A percentile compares a stretch with the other conserved stretches of the same genome.
Conservation (phyloP, 1,284 basidiomycete species). For the Pseudozyma tsukubaensis region DNA sequence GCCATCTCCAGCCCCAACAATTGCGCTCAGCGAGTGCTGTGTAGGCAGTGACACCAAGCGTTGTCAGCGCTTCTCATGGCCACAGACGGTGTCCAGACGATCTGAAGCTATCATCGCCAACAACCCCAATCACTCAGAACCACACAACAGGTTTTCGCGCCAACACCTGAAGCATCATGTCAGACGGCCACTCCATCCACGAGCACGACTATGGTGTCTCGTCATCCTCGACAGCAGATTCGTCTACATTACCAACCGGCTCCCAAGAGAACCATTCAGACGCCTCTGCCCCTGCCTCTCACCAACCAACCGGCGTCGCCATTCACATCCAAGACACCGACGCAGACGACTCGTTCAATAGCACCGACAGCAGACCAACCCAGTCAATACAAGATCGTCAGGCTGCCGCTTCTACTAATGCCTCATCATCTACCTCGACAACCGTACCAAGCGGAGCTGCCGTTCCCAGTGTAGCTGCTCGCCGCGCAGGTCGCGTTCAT, state of each 20-base stretch:
- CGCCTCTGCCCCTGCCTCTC: neutral
- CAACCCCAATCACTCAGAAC: neutral
- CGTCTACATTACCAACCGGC: constrained; percentile 28
- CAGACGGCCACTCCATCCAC: constrained; percentile 15
- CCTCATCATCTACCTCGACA: constrained; percentile 18
- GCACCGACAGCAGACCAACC: constrained; percentile 2
- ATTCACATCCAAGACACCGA: constrained; percentile 20
- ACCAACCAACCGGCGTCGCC: constrained; percentile 13
- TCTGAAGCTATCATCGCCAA: neutral
- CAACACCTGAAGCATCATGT: constrained; percentile 18
- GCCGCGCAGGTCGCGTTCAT: constrained; percentile 43
- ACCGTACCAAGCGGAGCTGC: neutral
- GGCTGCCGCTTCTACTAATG: constrained; percentile 2
- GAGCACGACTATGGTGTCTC: constrained; percentile 22
- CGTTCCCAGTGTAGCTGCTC: constrained; percentile 9
- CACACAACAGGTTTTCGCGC: neutral
- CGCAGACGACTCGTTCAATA: constrained; percentile 16
- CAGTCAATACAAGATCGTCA: neutral
- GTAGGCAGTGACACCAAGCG: constrained; percentile 26
- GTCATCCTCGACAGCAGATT: constrained; percentile 35
- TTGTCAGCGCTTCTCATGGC: constrained; percentile 9
- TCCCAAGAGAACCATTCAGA: constrained; percentile 15
- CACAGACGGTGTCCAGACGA: neutral
- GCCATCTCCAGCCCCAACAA: neutral
- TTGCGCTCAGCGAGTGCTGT: neutral